phyloP scores from a whole-genome alignment of 495 filamentous ascomycete genomes.

The Aspergillus avenaceus region DNA sequence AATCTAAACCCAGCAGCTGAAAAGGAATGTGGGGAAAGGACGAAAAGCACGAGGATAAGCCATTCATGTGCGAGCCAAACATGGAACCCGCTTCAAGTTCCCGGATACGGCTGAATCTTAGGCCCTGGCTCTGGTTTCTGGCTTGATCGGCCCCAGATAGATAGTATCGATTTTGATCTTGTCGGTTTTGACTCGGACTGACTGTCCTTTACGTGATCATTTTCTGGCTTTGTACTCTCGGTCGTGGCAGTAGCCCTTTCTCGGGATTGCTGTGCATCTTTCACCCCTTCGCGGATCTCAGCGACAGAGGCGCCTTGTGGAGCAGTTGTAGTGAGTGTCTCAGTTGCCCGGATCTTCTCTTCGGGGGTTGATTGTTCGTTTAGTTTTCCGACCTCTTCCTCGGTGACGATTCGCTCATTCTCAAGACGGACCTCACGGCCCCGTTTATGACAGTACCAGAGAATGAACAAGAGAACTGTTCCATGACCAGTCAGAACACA shows the following conservation, averaged over 20 bases:
- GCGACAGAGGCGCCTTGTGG: slow-evolving; percentile 39
- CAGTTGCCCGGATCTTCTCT: slow-evolving; percentile 32
- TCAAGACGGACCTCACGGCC: slow-evolving; percentile 80
- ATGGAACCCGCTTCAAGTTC: no score
- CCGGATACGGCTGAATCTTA: slow-evolving; percentile 38
- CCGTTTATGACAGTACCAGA: slow-evolving; percentile 97
- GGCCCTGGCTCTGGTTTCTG: slow-evolving; percentile 16
- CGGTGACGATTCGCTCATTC: slow-evolving; percentile 56
- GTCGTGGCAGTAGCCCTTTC: slow-evolving; percentile 14
- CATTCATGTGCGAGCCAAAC: no score
- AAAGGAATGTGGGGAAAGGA: neutral
- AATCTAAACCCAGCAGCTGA: neutral
- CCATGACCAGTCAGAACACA: neutral
- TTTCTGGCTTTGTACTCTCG: slow-evolving; percentile 5
- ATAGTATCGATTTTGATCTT: slow-evolving; percentile 31
- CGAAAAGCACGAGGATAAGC: neutral
- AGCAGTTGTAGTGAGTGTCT: slow-evolving; percentile 44
- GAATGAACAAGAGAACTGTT: slow-evolving; percentile 79
- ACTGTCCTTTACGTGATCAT: slow-evolving; percentile 6
- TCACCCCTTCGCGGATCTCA: slow-evolving; percentile 40
- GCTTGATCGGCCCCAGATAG: slow-evolving; percentile 29
- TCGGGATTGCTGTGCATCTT: slow-evolving; percentile 33
- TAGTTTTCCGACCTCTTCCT: slow-evolving; percentile 42
- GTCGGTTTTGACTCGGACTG: slow-evolving; percentile 16
- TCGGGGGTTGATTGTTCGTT: slow-evolving; percentile 30